A percentile compares a stretch with the other conserved stretches of the same genome.
Evolutionary conservation across 192 early-diverging fungal genomes (phyloP).

Genomic region (Umbelopsis vinacea): DNA sequence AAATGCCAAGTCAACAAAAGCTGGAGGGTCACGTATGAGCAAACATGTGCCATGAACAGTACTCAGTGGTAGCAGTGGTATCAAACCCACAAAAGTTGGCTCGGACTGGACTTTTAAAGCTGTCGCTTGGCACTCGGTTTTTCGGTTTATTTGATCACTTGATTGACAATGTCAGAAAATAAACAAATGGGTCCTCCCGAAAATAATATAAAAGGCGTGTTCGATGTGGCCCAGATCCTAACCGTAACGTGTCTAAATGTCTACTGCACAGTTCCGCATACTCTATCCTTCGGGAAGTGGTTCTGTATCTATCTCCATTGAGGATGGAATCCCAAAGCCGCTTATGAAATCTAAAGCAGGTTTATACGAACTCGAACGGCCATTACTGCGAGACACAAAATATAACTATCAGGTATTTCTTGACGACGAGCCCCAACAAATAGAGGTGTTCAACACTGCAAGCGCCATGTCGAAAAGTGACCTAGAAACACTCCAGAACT

Average conservation of each 20-base stretch:
- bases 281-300: not conserved
- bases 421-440: not conserved
- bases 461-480: not conserved
- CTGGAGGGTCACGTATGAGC: not conserved
- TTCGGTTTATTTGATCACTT: slow-evolving; percentile 6
- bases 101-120: not conserved
- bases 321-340: slow-evolving; percentile 6
- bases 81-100: not conserved
- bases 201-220: not conserved
- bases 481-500: not conserved
- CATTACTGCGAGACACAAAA: not conserved
- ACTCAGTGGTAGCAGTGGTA: not conserved
- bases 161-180: not conserved
- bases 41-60: not conserved
- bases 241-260: not conserved
- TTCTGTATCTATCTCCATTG: slow-evolving; percentile 17
- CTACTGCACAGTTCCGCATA: not conserved
- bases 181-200: slow-evolving; percentile 9
- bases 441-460: not conserved
- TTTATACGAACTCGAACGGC: not conserved
- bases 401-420: not conserved
- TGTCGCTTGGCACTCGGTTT: not conserved
- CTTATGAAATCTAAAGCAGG: not conserved
- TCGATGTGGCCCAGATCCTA: not conserved
- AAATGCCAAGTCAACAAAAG: no score